Conservation (phyloP, 2,329 filamentous ascomycete genomes). For the Botryotinia calthae region DNA sequence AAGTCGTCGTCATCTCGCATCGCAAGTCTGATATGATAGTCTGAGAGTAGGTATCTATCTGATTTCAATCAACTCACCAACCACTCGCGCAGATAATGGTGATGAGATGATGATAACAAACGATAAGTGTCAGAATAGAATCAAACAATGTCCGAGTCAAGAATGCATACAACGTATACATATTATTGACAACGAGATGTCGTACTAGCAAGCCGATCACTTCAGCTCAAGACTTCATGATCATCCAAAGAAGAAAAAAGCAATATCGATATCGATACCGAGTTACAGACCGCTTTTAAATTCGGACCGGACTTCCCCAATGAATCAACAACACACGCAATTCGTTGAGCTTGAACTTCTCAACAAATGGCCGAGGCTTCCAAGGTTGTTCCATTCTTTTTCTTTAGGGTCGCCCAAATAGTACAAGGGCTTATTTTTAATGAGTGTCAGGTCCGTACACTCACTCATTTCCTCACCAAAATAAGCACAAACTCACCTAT, state of each 20-base stretch:
- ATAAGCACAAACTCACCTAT: too few species aligned
- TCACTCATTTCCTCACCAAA: too few species aligned
- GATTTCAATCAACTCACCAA: neutral
- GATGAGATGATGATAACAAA: neutral
- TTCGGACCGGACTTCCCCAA: slow-evolving; percentile 6
- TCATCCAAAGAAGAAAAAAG: neutral
- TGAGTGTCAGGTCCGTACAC: too few species aligned
- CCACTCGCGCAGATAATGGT: neutral
- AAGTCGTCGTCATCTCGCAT: neutral
- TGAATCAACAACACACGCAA: slow-evolving; percentile 10
- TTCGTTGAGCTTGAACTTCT: slow-evolving; percentile 20
- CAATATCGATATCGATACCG: neutral
- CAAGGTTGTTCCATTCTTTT: slow-evolving; percentile 10
- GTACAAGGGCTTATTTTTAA: too few species aligned
- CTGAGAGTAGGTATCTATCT: neutral
- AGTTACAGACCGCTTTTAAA: neutral
- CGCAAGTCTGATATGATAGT: neutral
- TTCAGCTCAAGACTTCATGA: neutral
- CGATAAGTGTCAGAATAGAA: neutral
- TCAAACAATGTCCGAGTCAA: neutral
- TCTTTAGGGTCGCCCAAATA: neutral
- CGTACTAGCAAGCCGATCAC: neutral
- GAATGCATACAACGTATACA: neutral
- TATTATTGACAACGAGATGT: neutral
- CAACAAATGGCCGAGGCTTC: slow-evolving; percentile 16